Conservation (phyloP, 2,329 filamentous ascomycete genomes). For the Diaporthe velutina region DNA sequence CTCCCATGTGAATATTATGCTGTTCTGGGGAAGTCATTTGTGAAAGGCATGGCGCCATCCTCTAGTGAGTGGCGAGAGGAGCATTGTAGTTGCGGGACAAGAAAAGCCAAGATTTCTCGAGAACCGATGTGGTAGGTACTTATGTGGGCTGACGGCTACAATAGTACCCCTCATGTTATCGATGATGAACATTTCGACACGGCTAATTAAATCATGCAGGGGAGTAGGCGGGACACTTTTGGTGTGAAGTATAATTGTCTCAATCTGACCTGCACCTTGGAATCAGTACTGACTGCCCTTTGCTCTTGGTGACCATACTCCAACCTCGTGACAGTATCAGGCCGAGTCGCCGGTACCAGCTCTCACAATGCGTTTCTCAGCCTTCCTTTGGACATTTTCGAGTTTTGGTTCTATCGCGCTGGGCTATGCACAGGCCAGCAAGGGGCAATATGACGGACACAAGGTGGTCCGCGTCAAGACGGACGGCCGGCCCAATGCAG, state of each 20-base stretch:
- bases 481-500: background rate
- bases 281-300: too few relatives aligned
- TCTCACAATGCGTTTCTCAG: background rate
- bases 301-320: background rate
- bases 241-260: background rate
- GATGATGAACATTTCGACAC: background rate
- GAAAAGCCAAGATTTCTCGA: conserved; percentile 27
- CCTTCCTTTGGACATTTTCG: background rate
- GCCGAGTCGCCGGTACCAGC: accelerated
- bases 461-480: background rate
- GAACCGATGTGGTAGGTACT: conserved; percentile 13
- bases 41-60: conserved; percentile 11
- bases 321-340: too few relatives aligned
- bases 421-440: background rate
- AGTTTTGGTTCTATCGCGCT: background rate
- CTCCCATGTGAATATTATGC: background rate
- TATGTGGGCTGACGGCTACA: conserved; percentile 27
- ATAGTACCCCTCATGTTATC: conserved; percentile 23
- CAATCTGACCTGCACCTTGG: background rate
- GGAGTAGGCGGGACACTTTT: background rate
- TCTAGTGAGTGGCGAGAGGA: conserved; percentile 17
- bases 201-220: background rate
- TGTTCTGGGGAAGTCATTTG: background rate
- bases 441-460: conserved; percentile 9
- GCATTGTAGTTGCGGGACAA: conserved; percentile 19